Percentiles rank a stretch among this genome's conserved stretches.
Evolutionary conservation across 2,329 filamentous ascomycete genomes (phyloP).

Genomic region (Leptodontidium sp.): DNA sequence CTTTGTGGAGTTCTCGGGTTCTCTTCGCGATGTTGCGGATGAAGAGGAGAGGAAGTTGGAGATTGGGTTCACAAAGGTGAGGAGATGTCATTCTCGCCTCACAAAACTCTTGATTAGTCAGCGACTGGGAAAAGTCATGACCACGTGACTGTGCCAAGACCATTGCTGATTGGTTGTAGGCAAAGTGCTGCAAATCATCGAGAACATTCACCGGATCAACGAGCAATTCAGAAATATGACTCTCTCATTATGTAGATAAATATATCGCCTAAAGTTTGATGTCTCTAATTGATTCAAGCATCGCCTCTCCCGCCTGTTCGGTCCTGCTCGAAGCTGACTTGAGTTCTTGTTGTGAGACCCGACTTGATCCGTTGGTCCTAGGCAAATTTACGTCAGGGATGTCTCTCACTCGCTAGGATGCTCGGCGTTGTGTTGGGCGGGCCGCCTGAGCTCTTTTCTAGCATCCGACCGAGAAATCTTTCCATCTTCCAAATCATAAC

Average conservation of each 20-base stretch:
- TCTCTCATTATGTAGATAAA: too few species aligned
- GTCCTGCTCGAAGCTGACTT: neutral
- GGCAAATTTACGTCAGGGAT: slow-evolving; percentile 2
- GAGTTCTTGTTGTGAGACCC: slow-evolving; percentile 12
- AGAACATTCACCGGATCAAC: neutral
- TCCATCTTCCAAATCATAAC: slow-evolving; percentile 1
- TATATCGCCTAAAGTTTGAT: neutral
- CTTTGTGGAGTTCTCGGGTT: slow-evolving; percentile 4
- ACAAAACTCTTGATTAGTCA: neutral
- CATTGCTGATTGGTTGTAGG: neutral
- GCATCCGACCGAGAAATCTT: slow-evolving; percentile 21
- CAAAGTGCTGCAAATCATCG: neutral
- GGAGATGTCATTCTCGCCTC: slow-evolving; percentile 4
- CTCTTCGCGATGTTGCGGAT: slow-evolving; percentile 23
- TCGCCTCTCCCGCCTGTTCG: neutral
- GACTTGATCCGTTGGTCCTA: slow-evolving; percentile 17
- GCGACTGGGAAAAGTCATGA: neutral
- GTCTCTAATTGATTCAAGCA: neutral
- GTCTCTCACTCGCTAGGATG: slow-evolving; percentile 8
- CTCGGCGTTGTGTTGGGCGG: slow-evolving; percentile 19
- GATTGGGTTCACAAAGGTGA: slow-evolving; percentile 1
- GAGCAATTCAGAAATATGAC: neutral
- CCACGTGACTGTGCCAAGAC: neutral
- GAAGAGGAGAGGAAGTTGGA: slow-evolving; percentile 6
- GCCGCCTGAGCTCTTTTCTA: slow-evolving; percentile 25